Evolutionary conservation across 2,329 filamentous ascomycete genomes (phyloP).

Genomic region (Pestalotiopsis fici): DNA sequence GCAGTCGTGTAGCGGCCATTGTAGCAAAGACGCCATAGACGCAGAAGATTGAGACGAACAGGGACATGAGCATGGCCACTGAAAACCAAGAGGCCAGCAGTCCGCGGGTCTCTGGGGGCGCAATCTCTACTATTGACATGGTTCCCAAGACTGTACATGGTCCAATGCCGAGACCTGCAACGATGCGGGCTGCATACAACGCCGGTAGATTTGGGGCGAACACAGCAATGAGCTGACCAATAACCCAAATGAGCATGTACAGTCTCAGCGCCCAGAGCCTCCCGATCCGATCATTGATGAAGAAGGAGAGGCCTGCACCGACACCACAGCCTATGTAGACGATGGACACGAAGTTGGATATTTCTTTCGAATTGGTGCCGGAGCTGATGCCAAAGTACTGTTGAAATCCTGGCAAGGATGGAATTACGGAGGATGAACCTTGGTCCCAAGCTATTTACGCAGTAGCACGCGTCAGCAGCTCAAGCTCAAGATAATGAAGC

Average conservation of each 20-base stretch:
- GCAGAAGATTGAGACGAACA: not conserved
- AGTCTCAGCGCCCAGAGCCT: conserved; percentile 24
- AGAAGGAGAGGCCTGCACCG: conserved; percentile 33
- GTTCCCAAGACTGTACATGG: conserved; percentile 53
- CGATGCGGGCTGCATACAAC: conserved; percentile 56
- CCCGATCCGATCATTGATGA: conserved; percentile 28
- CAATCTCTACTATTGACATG: conserved; percentile 59
- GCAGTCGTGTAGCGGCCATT: not conserved
- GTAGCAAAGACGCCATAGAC: not conserved
- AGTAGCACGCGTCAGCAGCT: not conserved
- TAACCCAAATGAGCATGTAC: conserved; percentile 35
- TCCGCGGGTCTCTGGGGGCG: conserved; percentile 52
- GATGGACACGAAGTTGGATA: conserved; percentile 37
- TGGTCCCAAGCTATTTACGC: conserved; percentile 30
- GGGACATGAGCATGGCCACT: conserved; percentile 1
- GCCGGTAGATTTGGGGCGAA: conserved; percentile 41
- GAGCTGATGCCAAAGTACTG: conserved; percentile 33
- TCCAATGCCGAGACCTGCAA: conserved; percentile 52
- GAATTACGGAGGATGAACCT: conserved; percentile 28
- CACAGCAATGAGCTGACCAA: conserved; percentile 28
- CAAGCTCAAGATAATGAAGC: too few relatives aligned
- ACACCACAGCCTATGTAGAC: conserved; percentile 30
- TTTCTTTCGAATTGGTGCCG: conserved; percentile 23
- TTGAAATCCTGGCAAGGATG: conserved; percentile 35
- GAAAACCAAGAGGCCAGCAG: conserved; percentile 34